phyloP scores from a whole-genome alignment of 306 rosid species.

The Cucumis melo region DNA sequence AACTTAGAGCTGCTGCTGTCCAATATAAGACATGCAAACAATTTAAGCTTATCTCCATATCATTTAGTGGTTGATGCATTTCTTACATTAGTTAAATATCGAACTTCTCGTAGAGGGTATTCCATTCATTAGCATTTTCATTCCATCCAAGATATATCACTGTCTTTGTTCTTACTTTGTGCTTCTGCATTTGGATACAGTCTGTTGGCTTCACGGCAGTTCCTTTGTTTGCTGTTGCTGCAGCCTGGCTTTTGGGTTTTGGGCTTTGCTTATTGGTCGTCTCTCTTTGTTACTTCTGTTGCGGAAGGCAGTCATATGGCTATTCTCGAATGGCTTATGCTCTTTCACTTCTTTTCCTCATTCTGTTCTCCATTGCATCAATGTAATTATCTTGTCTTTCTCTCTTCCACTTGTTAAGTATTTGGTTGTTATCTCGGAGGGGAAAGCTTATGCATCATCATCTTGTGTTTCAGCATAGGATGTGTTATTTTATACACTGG shows the following conservation, averaged over 20 bases:
- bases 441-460: conserved; percentile 2
- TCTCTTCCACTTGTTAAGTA: background rate
- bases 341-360: conserved; percentile 29
- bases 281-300: conserved; percentile 21
- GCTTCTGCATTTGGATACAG: conserved; percentile 13
- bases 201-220: conserved; percentile 46
- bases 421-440: background rate
- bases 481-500: conserved; percentile 35
- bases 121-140: background rate
- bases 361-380: conserved; percentile 28
- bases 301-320: conserved; percentile 21
- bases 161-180: background rate
- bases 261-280: conserved; percentile 26
- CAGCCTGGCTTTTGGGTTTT: conserved; percentile 34
- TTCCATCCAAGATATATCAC: background rate
- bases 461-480: conserved; percentile 26
- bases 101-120: background rate
- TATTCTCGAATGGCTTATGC: conserved; percentile 26
- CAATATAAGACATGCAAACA: background rate
- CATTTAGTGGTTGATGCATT: background rate
- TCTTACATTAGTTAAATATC: background rate
- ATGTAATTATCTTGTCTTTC: conserved; percentile 17
- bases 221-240: conserved; percentile 37
- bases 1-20: background rate
- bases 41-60: background rate